Conservation (phyloP, 106 monocot genomes). For the Dendrobium catenatum region DNA sequence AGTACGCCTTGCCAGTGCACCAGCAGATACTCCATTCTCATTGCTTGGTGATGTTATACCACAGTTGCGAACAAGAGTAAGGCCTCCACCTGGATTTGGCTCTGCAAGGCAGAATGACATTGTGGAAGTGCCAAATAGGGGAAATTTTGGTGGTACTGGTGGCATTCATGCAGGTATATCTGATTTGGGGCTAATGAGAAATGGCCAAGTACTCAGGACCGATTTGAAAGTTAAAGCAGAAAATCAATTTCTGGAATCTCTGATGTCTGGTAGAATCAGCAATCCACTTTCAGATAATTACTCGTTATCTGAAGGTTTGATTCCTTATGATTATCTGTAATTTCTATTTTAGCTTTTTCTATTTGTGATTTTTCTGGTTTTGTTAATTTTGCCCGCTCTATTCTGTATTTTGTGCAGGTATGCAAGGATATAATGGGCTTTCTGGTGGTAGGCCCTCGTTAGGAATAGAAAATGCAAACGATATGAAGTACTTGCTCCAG, state of each 20-base stretch:
- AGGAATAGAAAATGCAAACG: constrained; percentile 31
- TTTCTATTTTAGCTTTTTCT: not conserved
- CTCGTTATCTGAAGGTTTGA: constrained; percentile 50
- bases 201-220: constrained; percentile 25
- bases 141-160: constrained; percentile 17
- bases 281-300: constrained; percentile 19
- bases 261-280: constrained; percentile 55
- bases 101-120: constrained; percentile 33
- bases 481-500: constrained; percentile 57
- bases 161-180: constrained; percentile 20
- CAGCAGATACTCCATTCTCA: constrained; percentile 59
- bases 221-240: constrained; percentile 48
- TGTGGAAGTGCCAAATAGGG: constrained; percentile 21
- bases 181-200: constrained; percentile 32
- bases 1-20: constrained; percentile 59
- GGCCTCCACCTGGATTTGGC: constrained; percentile 87
- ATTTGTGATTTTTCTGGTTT: not conserved
- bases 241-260: constrained; percentile 78
- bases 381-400: not conserved
- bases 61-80: constrained; percentile 66
- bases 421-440: constrained; percentile 27
- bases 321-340: not conserved
- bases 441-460: constrained; percentile 16
- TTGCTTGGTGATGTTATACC: constrained; percentile 97
- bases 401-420: constrained; percentile 28